These are phyloP conservation scores for Ustilaginoidea virens DNA, from an alignment of 2,329 filamentous ascomycete species.

Conservation along the genomic window DNA sequence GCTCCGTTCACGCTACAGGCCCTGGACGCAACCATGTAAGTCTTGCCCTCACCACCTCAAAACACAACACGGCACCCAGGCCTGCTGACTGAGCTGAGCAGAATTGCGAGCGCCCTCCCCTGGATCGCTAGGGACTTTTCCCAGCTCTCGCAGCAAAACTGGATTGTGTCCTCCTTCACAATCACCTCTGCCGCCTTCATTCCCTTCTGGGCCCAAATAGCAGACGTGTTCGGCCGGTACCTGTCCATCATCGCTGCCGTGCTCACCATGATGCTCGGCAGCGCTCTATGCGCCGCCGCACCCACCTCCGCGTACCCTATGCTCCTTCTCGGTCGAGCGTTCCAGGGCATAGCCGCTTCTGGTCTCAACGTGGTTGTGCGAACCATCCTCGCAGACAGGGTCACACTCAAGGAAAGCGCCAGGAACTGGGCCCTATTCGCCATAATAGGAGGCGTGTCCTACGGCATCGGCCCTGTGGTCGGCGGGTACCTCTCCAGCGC, in stretches of 20 bases:
- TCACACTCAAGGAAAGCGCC: constrained; percentile 44
- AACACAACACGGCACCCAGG: neutral
- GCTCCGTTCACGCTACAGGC: constrained; percentile 46
- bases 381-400: constrained; percentile 49
- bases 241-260: constrained; percentile 40
- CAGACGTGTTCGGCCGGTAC: constrained; percentile 50
- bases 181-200: constrained; percentile 53
- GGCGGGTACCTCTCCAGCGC: constrained; percentile 40
- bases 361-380: constrained; percentile 45
- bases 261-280: constrained; percentile 42
- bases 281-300: constrained; percentile 43
- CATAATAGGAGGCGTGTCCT: constrained; percentile 42
- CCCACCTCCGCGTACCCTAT: constrained; percentile 38
- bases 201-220: constrained; percentile 47
- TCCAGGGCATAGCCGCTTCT: constrained; percentile 47
- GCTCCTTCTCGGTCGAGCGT: constrained; percentile 44
- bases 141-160: constrained; percentile 44
- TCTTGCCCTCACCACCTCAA: neutral
- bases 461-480: constrained; percentile 44
- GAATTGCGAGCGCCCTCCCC: constrained; percentile 20
- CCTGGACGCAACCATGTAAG: constrained; percentile 45
- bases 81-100: constrained; percentile 3
- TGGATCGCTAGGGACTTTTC: constrained; percentile 51
- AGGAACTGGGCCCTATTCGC: constrained; percentile 48
- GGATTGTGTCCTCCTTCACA: constrained; percentile 56